These are phyloP conservation scores for Ascochyta fabae DNA, from an alignment of 2,329 filamentous ascomycete species.

Conservation along the genomic window DNA sequence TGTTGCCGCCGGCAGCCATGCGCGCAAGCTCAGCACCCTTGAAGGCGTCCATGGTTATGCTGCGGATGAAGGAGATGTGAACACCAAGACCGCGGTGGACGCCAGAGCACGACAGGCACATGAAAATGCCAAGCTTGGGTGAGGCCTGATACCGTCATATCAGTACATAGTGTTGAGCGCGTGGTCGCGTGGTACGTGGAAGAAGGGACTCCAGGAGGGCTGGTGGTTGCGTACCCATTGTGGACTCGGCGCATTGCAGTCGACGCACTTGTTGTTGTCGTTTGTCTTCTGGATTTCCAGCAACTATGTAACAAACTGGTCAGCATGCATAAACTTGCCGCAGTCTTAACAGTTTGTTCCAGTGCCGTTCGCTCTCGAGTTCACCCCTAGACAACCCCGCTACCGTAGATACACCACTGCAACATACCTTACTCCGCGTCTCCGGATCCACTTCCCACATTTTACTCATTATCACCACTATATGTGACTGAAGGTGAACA, in stretches of 20 bases:
- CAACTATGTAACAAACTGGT: constrained; percentile 63
- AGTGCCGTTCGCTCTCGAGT: not conserved
- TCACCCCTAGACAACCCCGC: constrained; percentile 19
- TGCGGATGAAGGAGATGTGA: constrained; percentile 97
- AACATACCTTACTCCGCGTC: constrained; percentile 85
- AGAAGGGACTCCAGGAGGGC: not conserved
- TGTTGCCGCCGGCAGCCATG: constrained; percentile 92
- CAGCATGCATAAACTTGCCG: constrained; percentile 15
- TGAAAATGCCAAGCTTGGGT: constrained; percentile 98
- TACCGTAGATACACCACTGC: constrained; percentile 3
- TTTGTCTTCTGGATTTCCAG: constrained; percentile 89
- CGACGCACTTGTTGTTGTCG: constrained; percentile 89
- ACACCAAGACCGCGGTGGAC: constrained; percentile 94
- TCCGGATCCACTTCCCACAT: constrained; percentile 99
- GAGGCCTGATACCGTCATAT: constrained; percentile 61
- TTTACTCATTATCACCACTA: constrained; percentile 60
- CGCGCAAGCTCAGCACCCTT: constrained; percentile 90
- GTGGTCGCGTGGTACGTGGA: constrained; percentile 11
- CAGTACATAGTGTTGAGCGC: constrained; percentile 19
- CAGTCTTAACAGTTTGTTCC: not conserved
- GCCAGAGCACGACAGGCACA: constrained; percentile 94
- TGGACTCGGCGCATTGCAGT: constrained; percentile 92
- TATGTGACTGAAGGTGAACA: not conserved
- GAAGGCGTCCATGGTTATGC: constrained; percentile 98
- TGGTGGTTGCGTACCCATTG: constrained; percentile 77